These are phyloP conservation scores for Ensete ventricosum DNA, from an alignment of 176 grass and related monocot genomes.

Conservation along the genomic window DNA sequence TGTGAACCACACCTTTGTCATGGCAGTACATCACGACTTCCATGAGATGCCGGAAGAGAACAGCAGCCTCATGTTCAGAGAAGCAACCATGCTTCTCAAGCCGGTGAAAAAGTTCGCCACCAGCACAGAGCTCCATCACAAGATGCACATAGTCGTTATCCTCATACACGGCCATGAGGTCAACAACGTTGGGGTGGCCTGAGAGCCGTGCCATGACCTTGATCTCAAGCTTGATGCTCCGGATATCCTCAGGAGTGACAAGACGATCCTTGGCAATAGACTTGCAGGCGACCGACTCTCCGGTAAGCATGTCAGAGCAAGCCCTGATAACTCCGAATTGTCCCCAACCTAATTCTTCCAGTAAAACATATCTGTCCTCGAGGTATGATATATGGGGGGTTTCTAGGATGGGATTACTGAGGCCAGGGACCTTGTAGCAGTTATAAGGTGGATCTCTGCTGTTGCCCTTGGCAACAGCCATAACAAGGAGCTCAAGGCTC, in stretches of 20 bases:
- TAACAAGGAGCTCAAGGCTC: constrained; percentile 24
- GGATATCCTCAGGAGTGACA: constrained; percentile 57
- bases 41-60: constrained; percentile 73
- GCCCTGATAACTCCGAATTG: constrained; percentile 92
- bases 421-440: constrained; percentile 66
- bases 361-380: constrained; percentile 69
- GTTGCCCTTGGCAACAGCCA: constrained; percentile 32
- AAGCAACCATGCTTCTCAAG: constrained; percentile 72
- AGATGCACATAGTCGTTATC: constrained; percentile 75
- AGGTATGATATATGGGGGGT: constrained; percentile 73
- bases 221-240: constrained; percentile 78
- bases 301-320: constrained; percentile 73
- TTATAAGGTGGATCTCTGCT: constrained; percentile 30
- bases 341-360: constrained; percentile 75
- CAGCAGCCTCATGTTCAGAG: constrained; percentile 60
- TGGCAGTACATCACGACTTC: constrained; percentile 89
- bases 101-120: constrained; percentile 86
- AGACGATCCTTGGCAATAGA: constrained; percentile 92
- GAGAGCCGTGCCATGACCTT: constrained; percentile 91
- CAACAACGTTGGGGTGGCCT: constrained; percentile 86
- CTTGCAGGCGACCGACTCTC: constrained; percentile 77
- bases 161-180: constrained; percentile 89
- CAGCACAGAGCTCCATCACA: constrained; percentile 92
- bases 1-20: constrained; percentile 79
- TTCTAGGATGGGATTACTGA: constrained; percentile 59